A percentile compares a stretch with the other conserved stretches of the same genome.
These are phyloP conservation scores for Verticillium nonalfalfae DNA, from an alignment of 2,329 filamentous ascomycete genomes.

Conservation along the genomic window DNA sequence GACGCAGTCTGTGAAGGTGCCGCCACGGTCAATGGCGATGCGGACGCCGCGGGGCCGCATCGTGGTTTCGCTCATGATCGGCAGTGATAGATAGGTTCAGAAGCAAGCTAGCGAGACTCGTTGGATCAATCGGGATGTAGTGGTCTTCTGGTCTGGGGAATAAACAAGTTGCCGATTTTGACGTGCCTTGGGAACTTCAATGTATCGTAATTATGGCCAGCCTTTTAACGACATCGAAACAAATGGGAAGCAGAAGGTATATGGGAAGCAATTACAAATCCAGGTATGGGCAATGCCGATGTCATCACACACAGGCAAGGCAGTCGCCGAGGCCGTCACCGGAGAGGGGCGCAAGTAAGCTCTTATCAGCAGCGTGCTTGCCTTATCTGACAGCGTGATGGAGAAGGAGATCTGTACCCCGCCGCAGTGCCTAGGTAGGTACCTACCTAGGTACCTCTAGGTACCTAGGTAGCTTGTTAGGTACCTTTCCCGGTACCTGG, in stretches of 20 bases:
- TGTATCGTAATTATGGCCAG: too few species aligned
- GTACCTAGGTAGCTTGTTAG: too few species aligned
- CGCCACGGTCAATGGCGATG: slow-evolving; percentile 74
- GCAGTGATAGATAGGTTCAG: too few species aligned
- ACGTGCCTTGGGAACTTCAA: too few species aligned
- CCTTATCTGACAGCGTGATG: background rate
- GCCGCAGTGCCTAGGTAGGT: too few species aligned
- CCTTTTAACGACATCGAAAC: background rate
- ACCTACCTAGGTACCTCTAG: too few species aligned
- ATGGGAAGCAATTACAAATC: background rate
- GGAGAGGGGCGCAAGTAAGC: background rate
- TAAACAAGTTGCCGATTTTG: too few species aligned
- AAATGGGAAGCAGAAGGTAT: background rate
- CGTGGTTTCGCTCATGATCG: slow-evolving; percentile 24
- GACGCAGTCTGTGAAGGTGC: slow-evolving; percentile 90
- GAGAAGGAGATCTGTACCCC: too few species aligned
- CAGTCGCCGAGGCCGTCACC: background rate
- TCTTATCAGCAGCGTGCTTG: background rate
- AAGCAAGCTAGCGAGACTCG: too few species aligned
- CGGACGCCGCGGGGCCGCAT: slow-evolving; percentile 53
- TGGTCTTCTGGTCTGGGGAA: too few species aligned
- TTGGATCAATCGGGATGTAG: too few species aligned
- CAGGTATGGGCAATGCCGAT: background rate
- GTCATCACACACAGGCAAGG: background rate
- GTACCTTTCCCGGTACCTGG: too few species aligned